phyloP scores from a whole-genome alignment of 495 filamentous ascomycete genomes.

The Hamigera avellanea region DNA sequence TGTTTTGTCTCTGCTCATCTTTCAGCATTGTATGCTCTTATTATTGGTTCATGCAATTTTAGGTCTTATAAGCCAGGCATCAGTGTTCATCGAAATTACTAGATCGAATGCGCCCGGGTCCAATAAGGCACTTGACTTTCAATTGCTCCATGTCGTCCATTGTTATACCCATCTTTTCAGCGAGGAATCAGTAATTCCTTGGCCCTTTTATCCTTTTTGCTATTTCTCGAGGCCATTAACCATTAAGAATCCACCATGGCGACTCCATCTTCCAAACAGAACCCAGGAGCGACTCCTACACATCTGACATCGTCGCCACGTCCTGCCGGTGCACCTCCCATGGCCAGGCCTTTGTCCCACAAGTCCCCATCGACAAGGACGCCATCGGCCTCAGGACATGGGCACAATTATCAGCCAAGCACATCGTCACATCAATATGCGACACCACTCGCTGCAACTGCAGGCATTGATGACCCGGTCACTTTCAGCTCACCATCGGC shows the following conservation, averaged over 20 bases:
- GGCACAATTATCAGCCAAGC: slow-evolving; percentile 15
- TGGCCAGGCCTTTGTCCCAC: slow-evolving; percentile 28
- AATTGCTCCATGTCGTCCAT: too few species aligned
- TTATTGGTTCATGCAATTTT: not conserved
- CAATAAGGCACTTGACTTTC: too few species aligned
- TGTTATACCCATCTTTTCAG: too few species aligned
- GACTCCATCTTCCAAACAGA: slow-evolving; percentile 32
- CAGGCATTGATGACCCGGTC: slow-evolving; percentile 28
- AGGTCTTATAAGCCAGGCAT: not conserved
- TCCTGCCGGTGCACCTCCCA: slow-evolving; percentile 22
- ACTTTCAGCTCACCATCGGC: slow-evolving; percentile 36
- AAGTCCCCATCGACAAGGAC: slow-evolving; percentile 35
- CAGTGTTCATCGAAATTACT: too few species aligned
- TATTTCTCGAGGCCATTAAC: not conserved
- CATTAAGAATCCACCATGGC: slow-evolving; percentile 18
- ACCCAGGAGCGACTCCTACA: slow-evolving; percentile 33
- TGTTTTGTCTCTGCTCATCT: too few species aligned
- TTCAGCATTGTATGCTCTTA: not conserved
- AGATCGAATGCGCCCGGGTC: not conserved
- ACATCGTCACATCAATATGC: slow-evolving; percentile 29
- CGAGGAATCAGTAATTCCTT: too few species aligned
- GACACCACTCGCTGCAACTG: slow-evolving; percentile 26
- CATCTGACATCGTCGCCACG: slow-evolving; percentile 35
- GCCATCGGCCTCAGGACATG: slow-evolving; percentile 26
- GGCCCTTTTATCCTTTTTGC: too few species aligned